Conservation (phyloP, 192 early-diverging fungal species). For the Rhizoclosmatium globosum region DNA sequence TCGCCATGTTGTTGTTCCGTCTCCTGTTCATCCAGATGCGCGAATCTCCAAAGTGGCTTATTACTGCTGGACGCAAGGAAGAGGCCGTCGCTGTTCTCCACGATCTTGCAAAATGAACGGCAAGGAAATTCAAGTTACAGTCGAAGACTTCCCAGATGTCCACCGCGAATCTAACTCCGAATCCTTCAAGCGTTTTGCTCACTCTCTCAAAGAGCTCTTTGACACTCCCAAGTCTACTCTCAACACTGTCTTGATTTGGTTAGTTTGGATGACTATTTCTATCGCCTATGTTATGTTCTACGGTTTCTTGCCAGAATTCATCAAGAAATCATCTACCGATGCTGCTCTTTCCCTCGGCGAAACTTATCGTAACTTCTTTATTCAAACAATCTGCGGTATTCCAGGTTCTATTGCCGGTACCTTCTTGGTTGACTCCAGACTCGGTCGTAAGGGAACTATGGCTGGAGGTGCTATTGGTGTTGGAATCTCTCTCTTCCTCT, state of each 20-base stretch:
- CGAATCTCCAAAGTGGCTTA: slow-evolving; percentile 83
- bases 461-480: slow-evolving; percentile 75
- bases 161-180: background rate
- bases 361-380: slow-evolving; percentile 77
- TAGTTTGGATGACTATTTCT: slow-evolving; percentile 79
- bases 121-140: background rate
- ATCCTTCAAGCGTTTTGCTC: background rate
- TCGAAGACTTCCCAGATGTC: slow-evolving; percentile 16
- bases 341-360: slow-evolving; percentile 48
- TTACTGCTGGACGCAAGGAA: slow-evolving; percentile 46
- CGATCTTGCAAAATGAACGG: slow-evolving; percentile 30
- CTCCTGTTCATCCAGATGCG: slow-evolving; percentile 65
- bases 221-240: too few species aligned
- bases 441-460: slow-evolving; percentile 85
- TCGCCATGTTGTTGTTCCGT: slow-evolving; percentile 76
- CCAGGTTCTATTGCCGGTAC: slow-evolving; percentile 79
- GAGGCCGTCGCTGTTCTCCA: slow-evolving; percentile 37
- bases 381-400: slow-evolving; percentile 79
- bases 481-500: slow-evolving; percentile 69
- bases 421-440: slow-evolving; percentile 71
- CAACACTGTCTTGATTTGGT: too few species aligned
- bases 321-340: slow-evolving; percentile 29
- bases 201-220: too few species aligned
- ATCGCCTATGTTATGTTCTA: slow-evolving; percentile 89
- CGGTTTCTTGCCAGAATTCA: slow-evolving; percentile 82